Evolutionary conservation across 169 alveolate genomes (phyloP), one percentile per base, ranked within the genome.

Genomic region (Babesia ovata): DNA sequence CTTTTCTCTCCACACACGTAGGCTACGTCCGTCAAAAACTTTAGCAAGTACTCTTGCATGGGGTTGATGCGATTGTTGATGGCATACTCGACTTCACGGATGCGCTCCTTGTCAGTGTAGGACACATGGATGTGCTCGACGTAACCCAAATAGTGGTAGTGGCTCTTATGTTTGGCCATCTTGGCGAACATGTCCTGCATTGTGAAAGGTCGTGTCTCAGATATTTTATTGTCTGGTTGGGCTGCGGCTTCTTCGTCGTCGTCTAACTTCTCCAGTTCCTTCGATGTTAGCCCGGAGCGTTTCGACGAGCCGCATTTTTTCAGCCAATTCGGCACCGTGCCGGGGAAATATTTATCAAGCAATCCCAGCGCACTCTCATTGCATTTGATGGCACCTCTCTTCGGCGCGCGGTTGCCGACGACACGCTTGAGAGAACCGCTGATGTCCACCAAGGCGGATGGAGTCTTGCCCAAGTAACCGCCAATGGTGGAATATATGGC

Each of bases 331-430:
- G 88, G 88, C 33, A 73, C 72, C 0, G 88, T 46, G 13, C 88
- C 88, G 8, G 88, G 88, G 66, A 67, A 81, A 26, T 57, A 49
- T 53, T 67, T 70, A 45, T 81, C 88, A 12, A 79, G 74, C 50
- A 79, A 59, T n/a, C 71, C 59, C 71, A 79, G 54, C 39, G 71
- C 58, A 44, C 83, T 79, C 71, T 79, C 87, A 28, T 71, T 79
- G 44, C 73, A 58, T 33, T 58, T 69, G 49, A 62, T 70, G 48
- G 46, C 56, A 16, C 63, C 77, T 26, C 53, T 17, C 2, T 7
- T 2, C 12, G 39, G 7, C n/a, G 44, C 33, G 17, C 77, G 45
- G 17, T 22, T 60, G 50, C 50, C 63, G 36, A 57, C 22, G 21
- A 16, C 21, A 13, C 78, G 73, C 22, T 62, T 72, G 16, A 74